Conservation (phyloP, 2,329 filamentous ascomycete genomes). For the Monosporascus sp. region DNA sequence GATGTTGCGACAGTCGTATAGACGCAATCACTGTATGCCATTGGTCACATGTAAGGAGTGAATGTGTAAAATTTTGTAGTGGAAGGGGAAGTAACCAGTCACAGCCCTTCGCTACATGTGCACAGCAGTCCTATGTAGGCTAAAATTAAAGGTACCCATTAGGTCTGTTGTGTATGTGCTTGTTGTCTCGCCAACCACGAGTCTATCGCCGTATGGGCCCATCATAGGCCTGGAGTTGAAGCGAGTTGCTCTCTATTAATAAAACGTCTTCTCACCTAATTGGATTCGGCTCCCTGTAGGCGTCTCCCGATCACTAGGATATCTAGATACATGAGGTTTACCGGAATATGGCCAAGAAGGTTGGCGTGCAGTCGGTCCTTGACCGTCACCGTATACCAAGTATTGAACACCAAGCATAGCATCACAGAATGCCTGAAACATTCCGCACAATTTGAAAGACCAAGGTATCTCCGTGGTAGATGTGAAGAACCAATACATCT, state of each 20-base stretch:
- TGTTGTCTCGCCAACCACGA: no score
- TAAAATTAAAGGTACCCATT: no score
- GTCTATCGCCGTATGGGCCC: no score
- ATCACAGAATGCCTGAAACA: constrained; percentile 78
- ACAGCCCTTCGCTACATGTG: no score
- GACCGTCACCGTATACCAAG: constrained; percentile 56
- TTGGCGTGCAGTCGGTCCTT: constrained; percentile 27
- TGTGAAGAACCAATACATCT: constrained; percentile 82
- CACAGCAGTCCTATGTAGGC: no score
- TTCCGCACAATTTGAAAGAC: constrained; percentile 76
- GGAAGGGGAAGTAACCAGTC: no score
- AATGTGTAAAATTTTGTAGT: no score
- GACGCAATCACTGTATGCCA: no score
- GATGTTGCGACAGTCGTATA: no score
- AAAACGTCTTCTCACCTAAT: constrained; percentile 29
- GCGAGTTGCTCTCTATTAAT: constrained; percentile 9
- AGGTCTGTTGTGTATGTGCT: no score
- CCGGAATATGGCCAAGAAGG: constrained; percentile 23
- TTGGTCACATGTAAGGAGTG: no score
- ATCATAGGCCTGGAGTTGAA: no score
- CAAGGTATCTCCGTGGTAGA: constrained; percentile 63
- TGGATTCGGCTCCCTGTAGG: constrained; percentile 35
- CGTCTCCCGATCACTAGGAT: constrained; percentile 31
- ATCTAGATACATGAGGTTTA: constrained; percentile 23
- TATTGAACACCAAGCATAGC: constrained; percentile 70